Evolutionary conservation across 1,284 basidiomycete genomes (phyloP).

Genomic region (Grifola frondosa): DNA sequence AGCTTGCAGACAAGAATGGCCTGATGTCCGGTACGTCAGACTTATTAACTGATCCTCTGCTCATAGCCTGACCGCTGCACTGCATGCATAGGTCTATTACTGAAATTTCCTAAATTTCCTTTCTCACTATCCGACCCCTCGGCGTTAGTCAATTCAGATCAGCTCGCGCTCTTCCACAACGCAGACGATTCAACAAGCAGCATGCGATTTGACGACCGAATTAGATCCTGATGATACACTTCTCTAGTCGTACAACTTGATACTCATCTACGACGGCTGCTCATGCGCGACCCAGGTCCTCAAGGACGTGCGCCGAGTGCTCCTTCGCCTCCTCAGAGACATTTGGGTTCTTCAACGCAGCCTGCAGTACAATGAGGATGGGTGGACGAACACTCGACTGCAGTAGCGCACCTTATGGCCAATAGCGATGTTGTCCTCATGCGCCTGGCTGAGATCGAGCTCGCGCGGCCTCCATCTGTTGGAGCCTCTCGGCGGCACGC

Average conservation of each 20-base stretch:
- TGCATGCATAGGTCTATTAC: too few relatives aligned
- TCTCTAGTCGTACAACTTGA: conserved; percentile 1
- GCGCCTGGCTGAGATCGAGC: conserved; percentile 6
- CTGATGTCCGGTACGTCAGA: neutral
- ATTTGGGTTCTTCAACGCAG: conserved; percentile 34
- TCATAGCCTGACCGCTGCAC: too few relatives aligned
- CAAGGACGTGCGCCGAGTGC: conserved; percentile 33
- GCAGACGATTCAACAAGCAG: too few relatives aligned
- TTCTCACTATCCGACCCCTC: neutral
- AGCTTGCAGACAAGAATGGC: too few relatives aligned
- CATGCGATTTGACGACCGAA: too few relatives aligned
- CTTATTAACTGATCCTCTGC: too few relatives aligned
- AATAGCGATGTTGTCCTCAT: conserved; percentile 19
- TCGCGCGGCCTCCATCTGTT: conserved; percentile 34
- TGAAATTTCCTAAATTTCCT: neutral
- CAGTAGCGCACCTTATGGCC: conserved; percentile 23
- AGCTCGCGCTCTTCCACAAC: too few relatives aligned
- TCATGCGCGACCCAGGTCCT: conserved; percentile 9
- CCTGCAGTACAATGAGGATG: conserved; percentile 8
- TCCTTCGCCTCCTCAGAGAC: conserved; percentile 47
- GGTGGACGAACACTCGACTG: neutral
- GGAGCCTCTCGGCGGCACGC: conserved; percentile 41
- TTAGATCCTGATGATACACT: conserved; percentile 8
- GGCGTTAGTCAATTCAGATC: too few relatives aligned
- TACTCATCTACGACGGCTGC: neutral